Conservation (phyloP, 176 grass and related monocot genomes). For the Aechmea fasciata region DNA sequence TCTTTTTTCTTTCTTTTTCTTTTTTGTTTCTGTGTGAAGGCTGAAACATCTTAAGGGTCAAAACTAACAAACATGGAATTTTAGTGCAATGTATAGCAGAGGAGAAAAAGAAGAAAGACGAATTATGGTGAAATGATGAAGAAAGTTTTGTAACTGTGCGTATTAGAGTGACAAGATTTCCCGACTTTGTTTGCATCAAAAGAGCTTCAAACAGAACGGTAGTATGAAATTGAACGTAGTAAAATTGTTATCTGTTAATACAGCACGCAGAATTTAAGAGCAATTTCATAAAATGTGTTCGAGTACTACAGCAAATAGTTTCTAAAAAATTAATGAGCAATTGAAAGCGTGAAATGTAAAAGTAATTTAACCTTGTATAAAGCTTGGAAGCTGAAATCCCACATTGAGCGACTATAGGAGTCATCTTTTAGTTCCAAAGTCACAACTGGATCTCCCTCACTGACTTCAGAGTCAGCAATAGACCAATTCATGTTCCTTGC, state of each 20-base stretch:
- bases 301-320: neutral
- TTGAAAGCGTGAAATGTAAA: neutral
- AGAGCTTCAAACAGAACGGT: neutral
- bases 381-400: constrained; percentile 98
- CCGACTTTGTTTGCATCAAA: too few species aligned
- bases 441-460: constrained; percentile 54
- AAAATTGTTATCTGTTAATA: neutral
- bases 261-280: neutral
- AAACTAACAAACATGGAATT: neutral
- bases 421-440: constrained; percentile 85
- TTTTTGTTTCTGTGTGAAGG: too few species aligned
- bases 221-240: neutral
- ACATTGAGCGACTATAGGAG: constrained; percentile 84
- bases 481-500: constrained; percentile 94
- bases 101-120: too few species aligned
- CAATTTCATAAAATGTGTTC: neutral
- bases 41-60: neutral
- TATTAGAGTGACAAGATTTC: too few species aligned
- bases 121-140: too few species aligned
- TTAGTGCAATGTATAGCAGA: too few species aligned
- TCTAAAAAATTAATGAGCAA: neutral
- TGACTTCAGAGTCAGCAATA: constrained; percentile 65
- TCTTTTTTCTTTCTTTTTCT: too few species aligned
- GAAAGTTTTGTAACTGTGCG: too few species aligned
- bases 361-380: constrained; percentile 64